Conservation (phyloP, 352 stramenopile genomes). For the Thalassiosira delicatula region DNA sequence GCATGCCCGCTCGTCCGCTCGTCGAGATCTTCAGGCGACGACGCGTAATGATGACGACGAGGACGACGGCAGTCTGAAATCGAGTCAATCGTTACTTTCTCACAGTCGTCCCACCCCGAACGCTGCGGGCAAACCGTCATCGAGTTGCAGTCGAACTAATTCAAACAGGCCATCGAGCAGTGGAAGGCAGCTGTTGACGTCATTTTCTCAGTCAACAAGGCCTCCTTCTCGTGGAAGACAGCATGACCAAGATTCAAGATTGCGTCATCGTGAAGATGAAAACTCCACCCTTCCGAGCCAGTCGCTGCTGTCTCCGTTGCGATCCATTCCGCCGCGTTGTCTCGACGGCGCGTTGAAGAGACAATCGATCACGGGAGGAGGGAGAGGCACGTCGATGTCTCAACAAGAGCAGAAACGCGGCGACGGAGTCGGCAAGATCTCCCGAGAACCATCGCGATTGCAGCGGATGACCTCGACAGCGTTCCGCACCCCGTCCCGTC, state of each 20-base stretch:
- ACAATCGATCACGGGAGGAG: not conserved
- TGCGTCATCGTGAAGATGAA: constrained; percentile 9
- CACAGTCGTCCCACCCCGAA: constrained; percentile 17
- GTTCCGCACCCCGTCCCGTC: not conserved
- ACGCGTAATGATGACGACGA: constrained; percentile 2
- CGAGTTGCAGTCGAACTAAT: not conserved
- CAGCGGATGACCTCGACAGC: not conserved
- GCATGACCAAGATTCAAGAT: constrained; percentile 10
- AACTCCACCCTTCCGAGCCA: constrained; percentile 16
- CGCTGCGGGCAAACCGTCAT: not conserved
- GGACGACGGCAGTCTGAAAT: constrained; percentile 25
- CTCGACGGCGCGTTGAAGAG: constrained; percentile 4
- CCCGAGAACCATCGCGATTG: not conserved
- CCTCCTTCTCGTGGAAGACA: not conserved
- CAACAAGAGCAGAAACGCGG: constrained; percentile 9
- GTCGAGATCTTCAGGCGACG: too few relatives aligned
- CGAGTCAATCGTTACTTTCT: constrained; percentile 28
- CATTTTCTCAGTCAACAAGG: not conserved
- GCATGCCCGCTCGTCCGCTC: not conserved
- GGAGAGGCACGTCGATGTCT: not conserved
- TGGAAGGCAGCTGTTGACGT: constrained; percentile 4
- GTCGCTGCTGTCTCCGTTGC: constrained; percentile 10
- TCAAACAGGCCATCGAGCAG: constrained; percentile 15
- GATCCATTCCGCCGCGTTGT: constrained; percentile 1
- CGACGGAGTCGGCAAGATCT: not conserved